Conservation (phyloP, 2,329 filamentous ascomycete genomes). For the Botrytis galanthina region DNA sequence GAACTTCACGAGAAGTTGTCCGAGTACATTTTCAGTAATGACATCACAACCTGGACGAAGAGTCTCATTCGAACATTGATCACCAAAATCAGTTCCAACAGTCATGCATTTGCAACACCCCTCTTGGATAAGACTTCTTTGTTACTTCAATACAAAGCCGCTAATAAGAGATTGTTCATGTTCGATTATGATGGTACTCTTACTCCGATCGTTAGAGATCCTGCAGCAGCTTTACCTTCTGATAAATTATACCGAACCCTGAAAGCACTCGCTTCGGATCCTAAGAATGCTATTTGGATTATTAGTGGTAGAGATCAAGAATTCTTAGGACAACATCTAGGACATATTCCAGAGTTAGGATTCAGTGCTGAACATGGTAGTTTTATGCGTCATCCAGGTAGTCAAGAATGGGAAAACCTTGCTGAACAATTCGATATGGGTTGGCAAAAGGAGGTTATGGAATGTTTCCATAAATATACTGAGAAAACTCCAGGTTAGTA, state of each 20-base stretch:
- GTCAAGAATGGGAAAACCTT: slow-evolving; percentile 80
- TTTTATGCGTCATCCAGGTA: slow-evolving; percentile 81
- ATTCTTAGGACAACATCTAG: slow-evolving; percentile 87
- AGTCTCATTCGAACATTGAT: slow-evolving; percentile 77
- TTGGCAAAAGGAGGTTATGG: slow-evolving; percentile 84
- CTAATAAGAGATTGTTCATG: slow-evolving; percentile 86
- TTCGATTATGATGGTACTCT: slow-evolving; percentile 98
- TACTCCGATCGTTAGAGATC: slow-evolving; percentile 91
- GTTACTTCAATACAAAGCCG: slow-evolving; percentile 69
- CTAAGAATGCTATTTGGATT: slow-evolving; percentile 91
- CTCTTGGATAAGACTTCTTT: slow-evolving; percentile 73
- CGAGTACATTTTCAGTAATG: slow-evolving; percentile 79
- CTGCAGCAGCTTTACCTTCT: slow-evolving; percentile 83
- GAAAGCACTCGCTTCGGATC: slow-evolving; percentile 74
- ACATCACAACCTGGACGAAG: slow-evolving; percentile 81
- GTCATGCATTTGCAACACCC: slow-evolving; percentile 74
- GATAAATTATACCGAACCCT: slow-evolving; percentile 78
- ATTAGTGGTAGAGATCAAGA: slow-evolving; percentile 92
- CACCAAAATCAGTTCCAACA: slow-evolving; percentile 74
- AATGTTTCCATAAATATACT: slow-evolving; percentile 84
- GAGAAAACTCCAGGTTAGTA: slow-evolving; percentile 74
- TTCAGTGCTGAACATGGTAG: slow-evolving; percentile 96
- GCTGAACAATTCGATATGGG: slow-evolving; percentile 85
- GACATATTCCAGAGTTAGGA: slow-evolving; percentile 85
- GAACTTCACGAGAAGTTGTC: slow-evolving; percentile 74